Evolutionary conservation across 1,139 yeast genomes (phyloP), one percentile per base, ranked within the genome.

Genomic region (Komagataea norvegica): DNA sequence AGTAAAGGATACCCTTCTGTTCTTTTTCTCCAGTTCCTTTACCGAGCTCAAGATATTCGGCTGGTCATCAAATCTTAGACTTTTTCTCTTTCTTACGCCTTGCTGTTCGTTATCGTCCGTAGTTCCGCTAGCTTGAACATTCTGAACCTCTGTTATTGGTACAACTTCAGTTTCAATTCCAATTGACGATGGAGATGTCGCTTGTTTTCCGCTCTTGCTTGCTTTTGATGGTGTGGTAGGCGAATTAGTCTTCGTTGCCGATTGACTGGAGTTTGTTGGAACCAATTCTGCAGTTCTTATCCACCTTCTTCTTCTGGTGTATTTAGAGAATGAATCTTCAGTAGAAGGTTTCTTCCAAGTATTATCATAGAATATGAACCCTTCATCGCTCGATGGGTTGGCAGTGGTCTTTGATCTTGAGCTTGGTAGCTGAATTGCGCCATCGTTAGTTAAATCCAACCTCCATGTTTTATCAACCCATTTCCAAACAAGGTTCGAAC

Each of bases 391-490:
- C 15, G 70, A 65, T 10, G 96, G 96, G 51, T 83, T 80, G 1
- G 91, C 85, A 0, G 86, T 78, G 3, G 91, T 75, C 53, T 77
- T 80, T 35, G 84, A 70, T 50, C 77, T 77, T 11, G 79, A 68
- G 31, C 77, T 72, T 17, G 85, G 72, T 40, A 84, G 65, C 34
- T 83, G 83, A 34, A 87, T 72, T 4, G 94, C 79, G 3, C 95
- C 95, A 57, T 86, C 95, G 53, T 86, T 87, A 9, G 95, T 82
- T 48, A 85, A 67, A 60, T 89, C 98, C 41, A 89, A 69, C 48
- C 88, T 68, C 98, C 98, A 91, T 1, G 88, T 74, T 56, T 77
- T 78, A 58, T 89, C 97, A 16, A 87, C 87, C 97, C 97, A 91
- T 55, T 85, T 72, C 97, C 98, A 91, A 24, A 70, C 69, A 66